Evolutionary conservation across 331 rosid genomes (phyloP), one percentile per base, ranked within the genome.

Genomic region (Pyracantha coccinea): DNA sequence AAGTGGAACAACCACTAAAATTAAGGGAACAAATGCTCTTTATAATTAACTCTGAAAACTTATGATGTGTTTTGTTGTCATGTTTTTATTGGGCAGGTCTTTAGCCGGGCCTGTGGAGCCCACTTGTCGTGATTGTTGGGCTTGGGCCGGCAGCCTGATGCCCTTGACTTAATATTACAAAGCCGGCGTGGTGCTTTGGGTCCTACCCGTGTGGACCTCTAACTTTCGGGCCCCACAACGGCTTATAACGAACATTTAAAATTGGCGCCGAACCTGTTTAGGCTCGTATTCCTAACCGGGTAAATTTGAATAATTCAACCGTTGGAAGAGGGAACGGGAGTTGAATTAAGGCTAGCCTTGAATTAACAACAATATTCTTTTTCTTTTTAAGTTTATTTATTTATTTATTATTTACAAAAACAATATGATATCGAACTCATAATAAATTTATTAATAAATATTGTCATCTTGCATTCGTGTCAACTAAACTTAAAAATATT

Each of bases 271-370:
- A 35, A 68, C 70, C 87, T 61, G 15, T 23, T 52, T 78, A 78
- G 89, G 76, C 54, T 84, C 72, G 89, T 76, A 6, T 4, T 74
- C 82, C 85, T 82, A 72, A 64, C 82, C 89, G 66, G 45, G 45
- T 31, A 60, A n/a, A 32, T 82, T 84, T 83, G 79, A 86, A 84
- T 71, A 45, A 9, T 32, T 21, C 62, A 32, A 66, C 75, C 69
- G 55, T 79, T 83, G 77, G 86, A 81, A 86, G 84, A 80, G 86
- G 84, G 83, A 85, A 76, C 15, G 7, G 32, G 47, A 2, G 2
- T 16, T 62, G 33, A 23, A 25, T 72, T 32, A n/a, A 35, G 44
- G 44, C 44, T 8, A 35, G n/a, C 55, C 6, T 5, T 52, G 57
- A 44, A 45, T 44, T 45, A 54, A 69, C 74, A n/a, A 35, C 25